Conservation (phyloP, 108 stramenopile genomes). For the Cyclotella baltica region DNA sequence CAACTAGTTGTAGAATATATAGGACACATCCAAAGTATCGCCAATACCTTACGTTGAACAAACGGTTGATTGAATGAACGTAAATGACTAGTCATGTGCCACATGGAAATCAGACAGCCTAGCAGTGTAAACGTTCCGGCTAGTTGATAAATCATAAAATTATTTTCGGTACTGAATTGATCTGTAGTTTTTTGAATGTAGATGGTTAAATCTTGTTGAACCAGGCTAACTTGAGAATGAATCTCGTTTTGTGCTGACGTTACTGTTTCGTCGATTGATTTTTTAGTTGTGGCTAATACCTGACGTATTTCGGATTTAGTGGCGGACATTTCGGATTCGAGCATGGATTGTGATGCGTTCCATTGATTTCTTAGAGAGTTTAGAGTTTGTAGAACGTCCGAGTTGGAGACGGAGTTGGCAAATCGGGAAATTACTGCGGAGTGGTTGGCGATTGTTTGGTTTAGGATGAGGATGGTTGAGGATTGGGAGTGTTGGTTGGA, state of each 20-base stretch:
- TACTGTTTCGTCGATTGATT: conserved; percentile 37
- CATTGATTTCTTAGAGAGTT: conserved; percentile 48
- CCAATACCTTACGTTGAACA: conserved; percentile 89
- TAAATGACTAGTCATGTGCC: conserved; percentile 93
- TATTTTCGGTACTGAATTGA: conserved; percentile 93
- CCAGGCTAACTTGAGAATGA: conserved; percentile 36
- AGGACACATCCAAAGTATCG: conserved; percentile 94
- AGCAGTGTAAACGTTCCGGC: conserved; percentile 92
- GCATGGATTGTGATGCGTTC: conserved; percentile 42
- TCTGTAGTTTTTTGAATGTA: conserved; percentile 84
- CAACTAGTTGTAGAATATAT: conserved; percentile 84
- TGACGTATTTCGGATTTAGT: conserved; percentile 43
- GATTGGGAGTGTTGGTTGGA: neutral
- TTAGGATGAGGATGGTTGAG: neutral
- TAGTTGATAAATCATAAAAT: conserved; percentile 92
- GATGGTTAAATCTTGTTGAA: conserved; percentile 38
- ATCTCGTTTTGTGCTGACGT: conserved; percentile 42
- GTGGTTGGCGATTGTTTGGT: conserved; percentile 45
- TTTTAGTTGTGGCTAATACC: conserved; percentile 31
- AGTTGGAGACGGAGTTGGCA: conserved; percentile 79
- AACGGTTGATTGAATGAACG: conserved; percentile 85
- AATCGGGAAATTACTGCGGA: conserved; percentile 73
- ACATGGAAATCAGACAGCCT: conserved; percentile 89
- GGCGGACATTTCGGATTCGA: conserved; percentile 70
- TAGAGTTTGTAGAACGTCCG: conserved; percentile 73